Evolutionary conservation across 2,329 filamentous ascomycete genomes (phyloP), one percentile per base, ranked within the genome.

Genomic region (Verruconis gallopava): DNA sequence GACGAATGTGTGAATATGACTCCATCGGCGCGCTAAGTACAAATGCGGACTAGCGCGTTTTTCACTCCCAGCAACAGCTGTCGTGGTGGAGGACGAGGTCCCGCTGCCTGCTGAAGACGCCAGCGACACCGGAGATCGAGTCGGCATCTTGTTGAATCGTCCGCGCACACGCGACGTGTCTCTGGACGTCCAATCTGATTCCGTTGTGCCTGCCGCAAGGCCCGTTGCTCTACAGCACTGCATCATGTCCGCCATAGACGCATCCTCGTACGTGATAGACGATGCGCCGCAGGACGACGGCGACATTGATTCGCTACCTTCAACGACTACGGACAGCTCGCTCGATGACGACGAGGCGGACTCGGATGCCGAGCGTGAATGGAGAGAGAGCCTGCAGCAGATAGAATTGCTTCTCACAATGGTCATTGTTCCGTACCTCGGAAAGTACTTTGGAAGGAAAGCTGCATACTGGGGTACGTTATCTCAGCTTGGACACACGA

Each of bases 391-490:
- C 53, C 66, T 98, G 48, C 85, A 95, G 62, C 91, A 98, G 65
- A 65, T 98, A 46, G 86, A 98, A 66, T 70, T 96, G 49, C 70
- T 98, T 50, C 64, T 96, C 57, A 93, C 84, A 15, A 93, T 98
- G 85, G 82, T 96, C 38, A 63, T 96, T 51, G 81, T 98, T 39
- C 91, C 91, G 2, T 95, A 93, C 61, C 68, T 85, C 51, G 91
- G 91, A 45, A 98, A 96, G 64, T 96, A 86, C 64, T 77, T 95
- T 60, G 91, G 91, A 36, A 75, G 91, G 59, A 93, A 85, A 62
- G 93, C 88, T 67, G 89, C 89, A 46, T 95, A 93, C 59, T 95
- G 86, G 85, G 85, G 89, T 95, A 71, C 59, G 81, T 69, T 18
- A 45, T 9, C 12, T 17, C 37, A 17, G 11, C 20, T 28, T 28